These are phyloP conservation scores for Noccaea bulbosa DNA, from an alignment of 345 rosid species.

Conservation along the genomic window DNA sequence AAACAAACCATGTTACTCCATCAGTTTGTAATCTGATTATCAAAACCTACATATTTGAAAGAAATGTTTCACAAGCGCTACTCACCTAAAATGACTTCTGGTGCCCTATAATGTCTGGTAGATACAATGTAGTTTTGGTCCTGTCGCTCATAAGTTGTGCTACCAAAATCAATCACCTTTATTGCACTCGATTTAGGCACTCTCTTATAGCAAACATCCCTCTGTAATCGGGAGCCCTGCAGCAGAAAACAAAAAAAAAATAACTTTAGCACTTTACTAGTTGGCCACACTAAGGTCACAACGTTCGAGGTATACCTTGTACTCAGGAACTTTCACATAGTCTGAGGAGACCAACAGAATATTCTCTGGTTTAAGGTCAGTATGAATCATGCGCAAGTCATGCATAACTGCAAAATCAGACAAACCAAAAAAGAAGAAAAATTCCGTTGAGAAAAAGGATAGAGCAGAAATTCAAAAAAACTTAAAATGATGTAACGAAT, in stretches of 20 bases:
- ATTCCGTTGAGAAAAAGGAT: neutral
- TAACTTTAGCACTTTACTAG: neutral
- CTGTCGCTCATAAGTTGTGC: conserved; percentile 81
- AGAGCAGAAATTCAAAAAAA: neutral
- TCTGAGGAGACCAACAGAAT: conserved; percentile 77
- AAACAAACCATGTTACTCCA: neutral
- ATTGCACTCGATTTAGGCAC: conserved; percentile 88
- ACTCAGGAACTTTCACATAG: conserved; percentile 75
- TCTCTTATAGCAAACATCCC: conserved; percentile 62
- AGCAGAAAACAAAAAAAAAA: neutral
- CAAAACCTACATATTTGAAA: neutral
- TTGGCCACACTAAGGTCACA: neutral
- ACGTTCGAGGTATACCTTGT: conserved; percentile 56
- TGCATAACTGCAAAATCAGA: conserved; percentile 76
- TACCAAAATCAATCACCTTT: conserved; percentile 91
- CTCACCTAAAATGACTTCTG: conserved; percentile 85
- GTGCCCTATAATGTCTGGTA: conserved; percentile 88
- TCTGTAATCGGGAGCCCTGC: conserved; percentile 61
- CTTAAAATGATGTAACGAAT: neutral
- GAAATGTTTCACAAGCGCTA: neutral
- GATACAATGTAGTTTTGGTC: conserved; percentile 84
- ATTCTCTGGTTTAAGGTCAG: conserved; percentile 90
- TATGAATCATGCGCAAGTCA: conserved; percentile 80
- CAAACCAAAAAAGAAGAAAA: neutral
- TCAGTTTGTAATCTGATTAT: neutral